Percentiles rank a stretch among this genome's conserved stretches.
These are phyloP conservation scores for Aurantiochytrium sp. DNA, from an alignment of 108 stramenopile genomes.

Conservation along the genomic window DNA sequence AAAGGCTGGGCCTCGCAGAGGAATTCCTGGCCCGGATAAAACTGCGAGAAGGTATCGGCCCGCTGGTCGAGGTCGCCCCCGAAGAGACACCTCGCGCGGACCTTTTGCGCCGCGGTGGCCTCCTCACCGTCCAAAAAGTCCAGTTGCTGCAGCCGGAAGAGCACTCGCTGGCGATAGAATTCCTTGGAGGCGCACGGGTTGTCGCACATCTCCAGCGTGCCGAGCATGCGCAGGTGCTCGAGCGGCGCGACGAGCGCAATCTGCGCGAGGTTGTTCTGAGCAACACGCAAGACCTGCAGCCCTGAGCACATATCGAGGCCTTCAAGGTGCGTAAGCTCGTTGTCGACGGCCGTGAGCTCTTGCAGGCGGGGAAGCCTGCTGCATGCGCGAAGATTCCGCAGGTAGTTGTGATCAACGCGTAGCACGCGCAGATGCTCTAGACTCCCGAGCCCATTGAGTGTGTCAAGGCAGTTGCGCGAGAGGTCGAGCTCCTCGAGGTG, in stretches of 20 bases:
- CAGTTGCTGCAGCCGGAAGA: not conserved
- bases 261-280: not conserved
- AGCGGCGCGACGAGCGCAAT: not conserved
- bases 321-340: not conserved
- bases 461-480: not conserved
- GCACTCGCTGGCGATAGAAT: not conserved
- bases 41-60: not conserved
- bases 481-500: constrained; percentile 9
- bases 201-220: not conserved
- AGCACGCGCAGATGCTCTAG: not conserved
- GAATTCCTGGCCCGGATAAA: not conserved
- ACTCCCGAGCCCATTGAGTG: not conserved
- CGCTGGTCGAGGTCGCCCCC: not conserved
- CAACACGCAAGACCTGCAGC: not conserved
- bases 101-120: not conserved
- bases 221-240: not conserved
- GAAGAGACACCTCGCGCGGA: not conserved
- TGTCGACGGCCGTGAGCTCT: not conserved
- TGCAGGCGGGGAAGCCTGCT: not conserved
- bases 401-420: not conserved
- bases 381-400: not conserved
- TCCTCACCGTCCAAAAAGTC: not conserved
- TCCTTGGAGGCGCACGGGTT: not conserved
- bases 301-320: not conserved
- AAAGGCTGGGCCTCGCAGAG: not conserved